Evolutionary conservation across 1,284 basidiomycete genomes (phyloP), one percentile per base, ranked within the genome.

Genomic region (Puccinia coronata): DNA sequence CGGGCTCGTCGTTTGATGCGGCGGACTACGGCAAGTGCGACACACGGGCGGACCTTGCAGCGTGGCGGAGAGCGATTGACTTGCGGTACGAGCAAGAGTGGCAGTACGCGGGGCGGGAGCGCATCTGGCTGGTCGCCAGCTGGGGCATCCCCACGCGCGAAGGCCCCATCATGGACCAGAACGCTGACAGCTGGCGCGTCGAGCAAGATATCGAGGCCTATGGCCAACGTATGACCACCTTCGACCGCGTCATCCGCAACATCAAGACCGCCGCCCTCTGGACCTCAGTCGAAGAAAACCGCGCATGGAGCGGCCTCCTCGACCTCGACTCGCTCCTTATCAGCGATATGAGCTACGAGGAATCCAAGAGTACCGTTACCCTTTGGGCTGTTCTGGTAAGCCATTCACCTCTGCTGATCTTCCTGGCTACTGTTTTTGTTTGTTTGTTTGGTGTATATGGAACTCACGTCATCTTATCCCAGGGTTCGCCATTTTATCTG

Each of bases 401-500:
- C 28, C 53, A 53, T 69, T 53, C 20, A 53, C 36, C 39, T 31
- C 31, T 43, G 43, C 16, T 8, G 43, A 43, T n/a, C n/a, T n/a
- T n/a, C n/a, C 43, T 43, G 6, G 8, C 43, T 8, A 43, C 43
- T 8, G 6, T 6, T 43, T 43, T 43, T 43, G 43, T 8, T 8
- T 43, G 16, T 16, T 43, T 6, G 16, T 43, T 16, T 16, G 43
- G 8, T 43, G 43, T 43, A 8, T 43, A 43, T 43, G n/a, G n/a
- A n/a, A n/a, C n/a, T n/a, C n/a, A n/a, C n/a, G n/a, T n/a, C n/a
- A n/a, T n/a, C n/a, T 20, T 20, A 49, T 53, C 23, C 36, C 36
- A 80, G 79, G 79, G 79, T 34, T 73, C 71, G 36, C 79, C 79
- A 28, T 74, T 81, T 59, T 81, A 73, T 67, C 51, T 74, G 34